phyloP scores from a whole-genome alignment of 768 basidiomycete species.

The Suillus cothurnatus region DNA sequence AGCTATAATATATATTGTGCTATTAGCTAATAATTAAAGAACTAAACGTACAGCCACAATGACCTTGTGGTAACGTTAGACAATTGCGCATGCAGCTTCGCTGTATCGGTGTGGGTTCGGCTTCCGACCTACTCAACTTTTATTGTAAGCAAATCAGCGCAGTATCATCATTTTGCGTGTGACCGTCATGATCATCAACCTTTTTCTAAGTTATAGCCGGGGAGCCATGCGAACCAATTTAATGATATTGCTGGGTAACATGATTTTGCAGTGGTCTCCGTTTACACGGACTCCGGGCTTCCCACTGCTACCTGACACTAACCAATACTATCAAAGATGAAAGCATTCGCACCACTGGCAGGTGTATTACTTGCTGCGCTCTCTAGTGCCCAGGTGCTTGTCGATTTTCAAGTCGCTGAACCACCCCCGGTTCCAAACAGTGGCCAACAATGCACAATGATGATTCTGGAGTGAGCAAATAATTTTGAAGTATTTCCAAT shows the following conservation, averaged over 20 bases:
- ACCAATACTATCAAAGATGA: constrained; percentile 24
- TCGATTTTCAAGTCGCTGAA: constrained; percentile 73
- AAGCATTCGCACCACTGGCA: constrained; percentile 17
- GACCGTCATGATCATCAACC: not conserved
- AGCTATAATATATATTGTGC: no score
- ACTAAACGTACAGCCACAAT: no score
- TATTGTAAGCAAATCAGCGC: no score
- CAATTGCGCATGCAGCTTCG: no score
- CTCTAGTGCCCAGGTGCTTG: constrained; percentile 34
- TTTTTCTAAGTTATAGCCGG: not conserved
- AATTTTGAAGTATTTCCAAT: constrained; percentile 1
- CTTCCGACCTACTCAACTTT: no score
- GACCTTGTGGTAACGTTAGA: no score
- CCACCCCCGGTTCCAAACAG: constrained; percentile 68
- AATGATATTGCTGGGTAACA: not conserved
- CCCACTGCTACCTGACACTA: not conserved
- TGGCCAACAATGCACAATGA: constrained; percentile 62
- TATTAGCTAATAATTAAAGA: no score
- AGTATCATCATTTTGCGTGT: no score
- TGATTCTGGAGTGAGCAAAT: constrained; percentile 58
- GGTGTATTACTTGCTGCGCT: constrained; percentile 13
- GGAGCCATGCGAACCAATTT: not conserved
- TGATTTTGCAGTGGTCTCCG: not conserved
- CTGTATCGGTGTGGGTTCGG: no score
- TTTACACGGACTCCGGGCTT: not conserved